Conservation (phyloP, 768 basidiomycete species). For the Boletus subcaerulescens region DNA sequence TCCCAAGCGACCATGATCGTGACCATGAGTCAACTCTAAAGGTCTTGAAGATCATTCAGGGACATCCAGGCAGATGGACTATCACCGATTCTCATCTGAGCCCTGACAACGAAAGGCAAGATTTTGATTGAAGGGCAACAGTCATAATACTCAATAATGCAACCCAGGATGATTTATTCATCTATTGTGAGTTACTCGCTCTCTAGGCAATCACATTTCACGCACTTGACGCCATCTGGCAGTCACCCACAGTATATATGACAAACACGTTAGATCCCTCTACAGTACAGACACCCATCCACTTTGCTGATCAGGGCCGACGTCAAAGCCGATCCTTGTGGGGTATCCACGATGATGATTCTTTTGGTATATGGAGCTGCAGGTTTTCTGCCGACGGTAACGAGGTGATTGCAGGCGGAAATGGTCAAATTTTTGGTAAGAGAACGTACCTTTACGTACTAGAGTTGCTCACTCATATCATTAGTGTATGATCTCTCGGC, state of each 20-base stretch:
- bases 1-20: slow-evolving; percentile 28
- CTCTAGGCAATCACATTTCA: not conserved
- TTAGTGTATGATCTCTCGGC: slow-evolving; percentile 90
- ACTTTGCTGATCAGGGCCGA: slow-evolving; percentile 48
- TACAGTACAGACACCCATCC: slow-evolving; percentile 58
- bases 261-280: slow-evolving; percentile 66
- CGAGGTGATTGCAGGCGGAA: slow-evolving; percentile 92
- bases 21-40: slow-evolving; percentile 51
- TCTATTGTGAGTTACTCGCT: slow-evolving; percentile 55
- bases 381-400: slow-evolving; percentile 95
- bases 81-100: slow-evolving; percentile 94
- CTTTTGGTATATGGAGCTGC: slow-evolving; percentile 87
- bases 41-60: slow-evolving; percentile 65
- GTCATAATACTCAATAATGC: slow-evolving; percentile 1
- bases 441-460: not conserved
- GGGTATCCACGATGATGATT: slow-evolving; percentile 38
- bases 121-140: slow-evolving; percentile 48
- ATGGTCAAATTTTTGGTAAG: slow-evolving; percentile 72
- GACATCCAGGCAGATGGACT: slow-evolving; percentile 81
- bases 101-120: slow-evolving; percentile 79
- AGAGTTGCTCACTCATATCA: not conserved
- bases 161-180: slow-evolving; percentile 82
- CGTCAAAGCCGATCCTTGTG: slow-evolving; percentile 34
- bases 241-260: slow-evolving; percentile 76
- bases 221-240: slow-evolving; percentile 5